Base-by-base conservation (phyloP, 2,329 filamentous ascomycete species). In the Exophiala alcalophila region DNA sequence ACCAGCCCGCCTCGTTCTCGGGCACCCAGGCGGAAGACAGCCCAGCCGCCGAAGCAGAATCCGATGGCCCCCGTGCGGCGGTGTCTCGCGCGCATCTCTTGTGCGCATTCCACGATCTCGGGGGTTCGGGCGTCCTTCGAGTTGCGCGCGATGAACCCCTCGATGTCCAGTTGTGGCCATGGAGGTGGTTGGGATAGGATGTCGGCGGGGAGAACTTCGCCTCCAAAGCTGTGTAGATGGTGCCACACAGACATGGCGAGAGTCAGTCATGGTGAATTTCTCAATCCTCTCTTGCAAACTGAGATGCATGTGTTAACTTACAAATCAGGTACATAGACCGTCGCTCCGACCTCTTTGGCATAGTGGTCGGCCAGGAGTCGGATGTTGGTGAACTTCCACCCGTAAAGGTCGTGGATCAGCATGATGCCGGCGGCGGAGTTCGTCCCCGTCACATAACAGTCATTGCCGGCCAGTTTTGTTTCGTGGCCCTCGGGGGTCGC, bases 371-470 rank as follows among this genome's bases (percentile, higher is more conserved):
- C 70, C 12, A 72, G 57, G 5, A 73, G 47, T 20, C 70, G 63
- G 28, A 63, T 54, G 54, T 73, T 73, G 16, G 58, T 54, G 23
- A 72, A 62, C 5, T 62, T 64, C 65, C 64, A 73, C 44, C 70
- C 70, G 44, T 70, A 72, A 54, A 74, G 66, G 50, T 72, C 68
- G 28, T 60, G 56, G 40, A 75, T 60, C 47, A 75, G 65, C 33
- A 75, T 60, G 32, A 74, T 61, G 3, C 63, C 63, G 50, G 58
- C 52, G 3, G 64, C 46, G 9, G 54, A 37, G 33, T 64, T 66
- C 12, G 49, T 44, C 2, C 67, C 67, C 0, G 63, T 54, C 15
- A 70, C 56, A 49, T 72, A 73, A 21, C 55, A 49, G 10, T 65
- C 34, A 15, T 58, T 58, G 14, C 52, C 49, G 6, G 56, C 61